phyloP scores from a whole-genome alignment of 2,329 filamentous ascomycete genomes.

The Epichloe amarillans region DNA sequence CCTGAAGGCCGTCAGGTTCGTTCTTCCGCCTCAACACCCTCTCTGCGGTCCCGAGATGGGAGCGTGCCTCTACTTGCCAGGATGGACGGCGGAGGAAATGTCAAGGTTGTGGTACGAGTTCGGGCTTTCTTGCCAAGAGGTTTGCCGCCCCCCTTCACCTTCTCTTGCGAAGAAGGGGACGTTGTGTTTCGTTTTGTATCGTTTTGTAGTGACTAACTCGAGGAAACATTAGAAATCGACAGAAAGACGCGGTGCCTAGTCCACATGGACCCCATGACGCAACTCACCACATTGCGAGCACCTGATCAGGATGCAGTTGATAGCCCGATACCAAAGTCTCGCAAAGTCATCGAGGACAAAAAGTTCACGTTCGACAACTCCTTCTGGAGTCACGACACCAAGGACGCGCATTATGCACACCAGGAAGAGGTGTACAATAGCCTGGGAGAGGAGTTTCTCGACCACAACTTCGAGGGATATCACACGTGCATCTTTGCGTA shows the following conservation, averaged over 20 bases:
- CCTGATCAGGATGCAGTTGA: slow-evolving; percentile 40
- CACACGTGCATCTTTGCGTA: slow-evolving; percentile 99
- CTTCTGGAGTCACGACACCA: slow-evolving; percentile 83
- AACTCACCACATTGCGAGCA: slow-evolving; percentile 68
- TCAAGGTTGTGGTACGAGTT: slow-evolving; percentile 70
- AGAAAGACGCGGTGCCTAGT: slow-evolving; percentile 75
- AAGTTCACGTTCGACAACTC: slow-evolving; percentile 93
- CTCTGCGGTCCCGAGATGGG: slow-evolving; percentile 59
- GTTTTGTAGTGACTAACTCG: not conserved
- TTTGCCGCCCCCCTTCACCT: not conserved
- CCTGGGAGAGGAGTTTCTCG: slow-evolving; percentile 89
- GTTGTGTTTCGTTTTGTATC: no score
- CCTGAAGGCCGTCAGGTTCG: slow-evolving; percentile 26
- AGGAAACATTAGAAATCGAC: slow-evolving; percentile 52
- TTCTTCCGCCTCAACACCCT: slow-evolving; percentile 68
- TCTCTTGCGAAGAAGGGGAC: no score
- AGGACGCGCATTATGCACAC: slow-evolving; percentile 74
- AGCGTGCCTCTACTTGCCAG: slow-evolving; percentile 42
- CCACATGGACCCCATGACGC: slow-evolving; percentile 76
- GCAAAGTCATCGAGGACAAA: slow-evolving; percentile 75
- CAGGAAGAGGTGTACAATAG: slow-evolving; percentile 92
- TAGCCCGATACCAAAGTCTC: slow-evolving; percentile 43
- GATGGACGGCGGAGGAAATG: slow-evolving; percentile 58
- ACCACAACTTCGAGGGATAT: slow-evolving; percentile 98
- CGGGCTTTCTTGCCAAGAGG: slow-evolving; percentile 68